Percentiles rank a stretch among this genome's conserved stretches.
These are phyloP conservation scores for Penicillium roqueforti DNA, from an alignment of 495 filamentous ascomycete genomes.

Conservation along the genomic window DNA sequence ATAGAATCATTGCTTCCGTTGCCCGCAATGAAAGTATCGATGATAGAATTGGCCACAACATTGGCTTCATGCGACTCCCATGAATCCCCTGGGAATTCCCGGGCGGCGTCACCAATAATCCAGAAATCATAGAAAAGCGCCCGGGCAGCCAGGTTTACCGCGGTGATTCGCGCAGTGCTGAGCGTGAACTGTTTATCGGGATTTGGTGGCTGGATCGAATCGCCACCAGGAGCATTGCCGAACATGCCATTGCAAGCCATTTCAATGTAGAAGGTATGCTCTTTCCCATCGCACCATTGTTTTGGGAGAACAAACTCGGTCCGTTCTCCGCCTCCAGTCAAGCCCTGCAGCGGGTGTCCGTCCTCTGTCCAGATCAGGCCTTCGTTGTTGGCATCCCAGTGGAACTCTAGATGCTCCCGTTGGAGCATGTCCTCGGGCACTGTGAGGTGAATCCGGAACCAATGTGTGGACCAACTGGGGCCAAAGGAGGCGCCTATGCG, in stretches of 20 bases:
- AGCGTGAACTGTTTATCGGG: constrained; percentile 77
- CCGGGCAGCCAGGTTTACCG: constrained; percentile 79
- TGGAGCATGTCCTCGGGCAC: constrained; percentile 67
- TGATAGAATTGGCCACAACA: constrained; percentile 77
- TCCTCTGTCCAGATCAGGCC: constrained; percentile 86
- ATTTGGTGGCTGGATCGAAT: constrained; percentile 82
- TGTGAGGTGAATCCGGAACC: constrained; percentile 80
- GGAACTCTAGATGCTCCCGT: constrained; percentile 80
- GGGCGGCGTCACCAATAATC: constrained; percentile 85
- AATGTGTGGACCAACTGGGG: constrained; percentile 97
- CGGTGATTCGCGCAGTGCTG: constrained; percentile 76
- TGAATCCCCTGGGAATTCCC: constrained; percentile 72
- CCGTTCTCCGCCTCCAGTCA: constrained; percentile 89
- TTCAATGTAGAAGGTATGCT: constrained; percentile 89
- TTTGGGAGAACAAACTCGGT: constrained; percentile 86
- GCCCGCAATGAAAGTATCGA: constrained; percentile 80
- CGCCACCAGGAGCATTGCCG: constrained; percentile 81
- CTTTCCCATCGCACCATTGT: constrained; percentile 73
- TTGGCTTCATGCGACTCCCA: constrained; percentile 86
- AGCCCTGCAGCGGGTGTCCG: constrained; percentile 82
- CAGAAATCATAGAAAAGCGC: constrained; percentile 87
- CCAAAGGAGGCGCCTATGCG: constrained; percentile 76
- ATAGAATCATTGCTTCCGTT: constrained; percentile 71
- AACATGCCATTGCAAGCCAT: constrained; percentile 99
- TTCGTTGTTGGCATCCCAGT: constrained; percentile 93